Evolutionary conservation across 805 yeast species (phyloP).

Genomic region (Kodamaea laetipori): DNA sequence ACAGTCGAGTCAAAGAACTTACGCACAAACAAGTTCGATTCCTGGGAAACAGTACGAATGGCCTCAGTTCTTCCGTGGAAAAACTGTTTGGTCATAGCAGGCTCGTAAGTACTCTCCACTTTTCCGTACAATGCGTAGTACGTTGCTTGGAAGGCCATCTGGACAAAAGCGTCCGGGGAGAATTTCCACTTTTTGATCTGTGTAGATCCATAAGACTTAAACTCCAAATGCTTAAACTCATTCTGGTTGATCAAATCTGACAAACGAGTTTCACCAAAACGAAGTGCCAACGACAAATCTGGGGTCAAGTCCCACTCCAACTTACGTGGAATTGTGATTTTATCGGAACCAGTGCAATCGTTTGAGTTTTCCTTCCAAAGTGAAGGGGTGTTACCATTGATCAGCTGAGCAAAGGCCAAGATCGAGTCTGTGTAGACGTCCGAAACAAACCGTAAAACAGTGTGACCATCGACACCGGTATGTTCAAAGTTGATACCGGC

Average conservation of each 20-base stretch:
- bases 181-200: slow-evolving; percentile 80
- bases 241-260: slow-evolving; percentile 87
- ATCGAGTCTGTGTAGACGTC: slow-evolving; percentile 93
- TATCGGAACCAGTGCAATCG: slow-evolving; percentile 36
- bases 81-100: slow-evolving; percentile 90
- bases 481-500: slow-evolving; percentile 94
- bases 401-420: slow-evolving; percentile 78
- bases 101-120: slow-evolving; percentile 92
- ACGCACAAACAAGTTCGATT: slow-evolving; percentile 79
- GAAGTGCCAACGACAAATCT: slow-evolving; percentile 73
- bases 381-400: slow-evolving; percentile 74
- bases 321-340: slow-evolving; percentile 73
- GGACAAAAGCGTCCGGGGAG: slow-evolving; percentile 93
- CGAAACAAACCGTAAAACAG: slow-evolving; percentile 82
- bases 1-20: slow-evolving; percentile 73
- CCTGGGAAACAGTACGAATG: slow-evolving; percentile 77
- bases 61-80: slow-evolving; percentile 94
- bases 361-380: slow-evolving; percentile 50
- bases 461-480: slow-evolving; percentile 95
- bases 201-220: slow-evolving; percentile 69
- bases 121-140: slow-evolving; percentile 90
- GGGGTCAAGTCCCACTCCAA: slow-evolving; percentile 83
- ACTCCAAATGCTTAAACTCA: slow-evolving; percentile 81
- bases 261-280: slow-evolving; percentile 89
- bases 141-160: slow-evolving; percentile 91